These are phyloP conservation scores for Glomus cerebriforme DNA, from an alignment of 192 early-diverging fungal species.

Conservation along the genomic window DNA sequence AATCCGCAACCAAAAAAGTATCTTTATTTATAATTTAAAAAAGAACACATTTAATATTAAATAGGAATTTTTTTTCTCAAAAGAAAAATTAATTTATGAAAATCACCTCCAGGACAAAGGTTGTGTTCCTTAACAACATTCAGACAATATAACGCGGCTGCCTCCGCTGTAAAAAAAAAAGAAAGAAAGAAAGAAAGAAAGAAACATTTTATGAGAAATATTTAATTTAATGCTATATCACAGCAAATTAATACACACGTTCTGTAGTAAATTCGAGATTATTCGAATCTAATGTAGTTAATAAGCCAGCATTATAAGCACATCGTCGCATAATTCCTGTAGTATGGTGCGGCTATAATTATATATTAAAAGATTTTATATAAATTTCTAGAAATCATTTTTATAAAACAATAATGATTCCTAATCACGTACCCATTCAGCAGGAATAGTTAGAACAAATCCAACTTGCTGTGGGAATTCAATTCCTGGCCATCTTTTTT, in stretches of 20 bases:
- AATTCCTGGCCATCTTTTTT: neutral
- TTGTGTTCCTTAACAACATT: neutral
- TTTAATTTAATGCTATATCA: neutral
- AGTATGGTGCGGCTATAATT: neutral
- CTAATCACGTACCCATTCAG: slow-evolving; percentile 3
- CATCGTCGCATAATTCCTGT: neutral
- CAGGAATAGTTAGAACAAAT: slow-evolving; percentile 4
- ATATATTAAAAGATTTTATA: neutral
- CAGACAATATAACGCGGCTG: neutral
- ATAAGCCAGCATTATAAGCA: neutral
- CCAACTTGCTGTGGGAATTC: slow-evolving; percentile 10
- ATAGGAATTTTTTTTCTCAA: neutral
- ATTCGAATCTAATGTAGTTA: neutral
- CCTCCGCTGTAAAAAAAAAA: neutral
- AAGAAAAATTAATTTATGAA: neutral
- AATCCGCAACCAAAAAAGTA: slow-evolving; percentile 4
- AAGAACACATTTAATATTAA: neutral
- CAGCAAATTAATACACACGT: neutral
- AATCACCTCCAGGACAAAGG: slow-evolving; percentile 6
- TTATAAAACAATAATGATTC: neutral
- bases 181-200: neutral
- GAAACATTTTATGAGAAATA: neutral
- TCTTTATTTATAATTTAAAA: neutral
- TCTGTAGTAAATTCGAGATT: slow-evolving; percentile 2
- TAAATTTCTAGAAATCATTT: too few relatives aligned